Percentiles rank a stretch among this genome's conserved stretches.
These are phyloP conservation scores for Aeschynomene evenia DNA, from an alignment of 306 rosid genomes.

Conservation along the genomic window DNA sequence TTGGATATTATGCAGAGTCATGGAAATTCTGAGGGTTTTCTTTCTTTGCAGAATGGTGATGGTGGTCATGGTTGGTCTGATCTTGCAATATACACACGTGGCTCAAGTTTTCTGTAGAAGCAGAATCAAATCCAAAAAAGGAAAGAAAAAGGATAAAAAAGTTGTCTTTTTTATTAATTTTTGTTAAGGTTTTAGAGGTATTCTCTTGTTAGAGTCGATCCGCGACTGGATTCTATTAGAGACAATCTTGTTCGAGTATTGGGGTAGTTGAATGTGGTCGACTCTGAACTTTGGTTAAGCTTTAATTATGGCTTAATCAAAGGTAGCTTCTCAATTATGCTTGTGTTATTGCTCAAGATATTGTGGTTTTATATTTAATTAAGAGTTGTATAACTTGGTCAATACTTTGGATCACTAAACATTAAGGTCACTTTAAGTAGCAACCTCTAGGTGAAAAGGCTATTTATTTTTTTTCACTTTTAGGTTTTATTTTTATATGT, in stretches of 20 bases:
- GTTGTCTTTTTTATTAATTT: too few species aligned
- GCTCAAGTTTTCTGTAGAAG: constrained; percentile 69
- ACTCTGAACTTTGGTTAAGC: background rate
- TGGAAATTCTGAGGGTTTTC: constrained; percentile 44
- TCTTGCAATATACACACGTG: constrained; percentile 89
- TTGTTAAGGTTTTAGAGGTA: too few species aligned
- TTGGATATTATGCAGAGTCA: constrained; percentile 45
- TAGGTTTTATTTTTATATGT: background rate
- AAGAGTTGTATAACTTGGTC: constrained; percentile 33
- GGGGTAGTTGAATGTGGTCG: too few species aligned
- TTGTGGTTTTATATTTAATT: constrained; percentile 35
- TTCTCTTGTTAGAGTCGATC: too few species aligned
- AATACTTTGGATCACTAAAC: constrained; percentile 35
- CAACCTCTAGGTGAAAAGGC: constrained; percentile 45
- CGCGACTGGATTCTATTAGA: too few species aligned
- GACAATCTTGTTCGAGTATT: too few species aligned
- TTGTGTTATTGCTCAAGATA: constrained; percentile 22
- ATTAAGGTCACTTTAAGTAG: constrained; percentile 32
- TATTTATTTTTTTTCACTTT: background rate
- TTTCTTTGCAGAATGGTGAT: constrained; percentile 59
- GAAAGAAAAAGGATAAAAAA: background rate
- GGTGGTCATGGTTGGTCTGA: constrained; percentile 83
- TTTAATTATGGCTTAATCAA: constrained; percentile 30
- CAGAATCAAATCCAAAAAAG: background rate
- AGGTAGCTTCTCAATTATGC: constrained; percentile 7